These are phyloP conservation scores for Microsporum audouinii DNA, from an alignment of 2,329 filamentous ascomycete species.

Conservation along the genomic window DNA sequence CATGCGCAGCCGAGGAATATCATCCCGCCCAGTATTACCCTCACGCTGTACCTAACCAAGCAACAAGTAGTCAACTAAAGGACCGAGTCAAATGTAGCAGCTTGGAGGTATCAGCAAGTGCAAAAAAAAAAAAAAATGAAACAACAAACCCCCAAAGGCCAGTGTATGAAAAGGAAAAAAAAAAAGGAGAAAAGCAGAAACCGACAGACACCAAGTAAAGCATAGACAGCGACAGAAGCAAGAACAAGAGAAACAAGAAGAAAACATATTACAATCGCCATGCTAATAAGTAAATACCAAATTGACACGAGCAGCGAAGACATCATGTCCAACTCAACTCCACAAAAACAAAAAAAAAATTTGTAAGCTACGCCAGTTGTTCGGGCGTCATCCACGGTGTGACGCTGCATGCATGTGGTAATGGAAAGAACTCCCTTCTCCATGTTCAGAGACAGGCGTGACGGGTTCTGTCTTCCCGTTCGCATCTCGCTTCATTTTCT, in stretches of 20 bases:
- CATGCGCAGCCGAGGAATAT: not conserved
- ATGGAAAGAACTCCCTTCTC: not conserved
- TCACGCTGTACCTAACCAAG: not conserved
- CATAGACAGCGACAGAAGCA: too few species aligned
- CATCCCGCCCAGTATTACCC: not conserved
- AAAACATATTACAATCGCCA: not conserved
- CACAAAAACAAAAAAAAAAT: not conserved
- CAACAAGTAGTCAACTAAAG: not conserved
- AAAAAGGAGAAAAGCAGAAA: not conserved
- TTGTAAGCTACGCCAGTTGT: not conserved
- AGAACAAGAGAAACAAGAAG: not conserved
- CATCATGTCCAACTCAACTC: not conserved
- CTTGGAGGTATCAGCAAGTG: not conserved
- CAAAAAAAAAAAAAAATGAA: not conserved
- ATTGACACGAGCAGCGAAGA: not conserved
- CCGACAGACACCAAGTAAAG: not conserved
- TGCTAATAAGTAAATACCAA: not conserved
- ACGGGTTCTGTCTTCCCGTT: slow-evolving; percentile 4
- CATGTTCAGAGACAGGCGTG: slow-evolving; percentile 3
- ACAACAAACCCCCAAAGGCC: not conserved
- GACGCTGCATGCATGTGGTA: slow-evolving; percentile 1
- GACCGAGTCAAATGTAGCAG: not conserved
- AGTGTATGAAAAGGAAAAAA: slow-evolving; percentile 2
- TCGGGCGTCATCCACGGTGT: not conserved
- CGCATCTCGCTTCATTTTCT: slow-evolving; percentile 2